These are phyloP conservation scores for Cercospora janseana DNA, from an alignment of 2,329 filamentous ascomycete genomes.

Conservation along the genomic window DNA sequence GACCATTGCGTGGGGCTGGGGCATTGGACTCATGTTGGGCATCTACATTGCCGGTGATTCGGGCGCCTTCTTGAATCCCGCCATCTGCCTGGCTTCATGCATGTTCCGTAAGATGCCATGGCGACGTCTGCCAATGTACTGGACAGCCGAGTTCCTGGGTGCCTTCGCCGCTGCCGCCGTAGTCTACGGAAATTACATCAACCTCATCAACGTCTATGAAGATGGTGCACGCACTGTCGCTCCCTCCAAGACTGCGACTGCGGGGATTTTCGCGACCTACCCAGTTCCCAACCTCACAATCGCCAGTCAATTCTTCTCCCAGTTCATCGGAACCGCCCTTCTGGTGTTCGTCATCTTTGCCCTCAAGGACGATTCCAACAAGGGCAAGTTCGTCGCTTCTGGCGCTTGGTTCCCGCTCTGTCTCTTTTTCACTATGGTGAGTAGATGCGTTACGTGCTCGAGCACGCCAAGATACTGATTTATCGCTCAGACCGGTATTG, in stretches of 20 bases:
- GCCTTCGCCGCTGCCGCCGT: conserved; percentile 58
- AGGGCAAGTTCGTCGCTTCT: conserved; percentile 37
- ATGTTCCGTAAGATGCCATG: conserved; percentile 67
- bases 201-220: conserved; percentile 60
- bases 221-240: conserved; percentile 60
- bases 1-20: conserved; percentile 48
- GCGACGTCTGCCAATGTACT: conserved; percentile 67
- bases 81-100: conserved; percentile 67
- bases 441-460: not conserved
- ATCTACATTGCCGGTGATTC: conserved; percentile 38
- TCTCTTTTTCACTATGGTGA: conserved; percentile 60
- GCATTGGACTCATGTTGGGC: conserved; percentile 67
- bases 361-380: conserved; percentile 55
- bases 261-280: conserved; percentile 69
- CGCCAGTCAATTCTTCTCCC: conserved; percentile 66
- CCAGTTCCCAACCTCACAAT: conserved; percentile 62
- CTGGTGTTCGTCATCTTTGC: conserved; percentile 70
- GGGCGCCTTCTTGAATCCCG: conserved; percentile 55
- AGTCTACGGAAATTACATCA: conserved; percentile 51
- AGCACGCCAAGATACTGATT: conserved; percentile 6
- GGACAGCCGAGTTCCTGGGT: conserved; percentile 63
- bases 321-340: conserved; percentile 65
- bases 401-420: conserved; percentile 56
- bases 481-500: conserved; percentile 56
- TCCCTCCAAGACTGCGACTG: conserved; percentile 56